These are phyloP conservation scores for Suillus placidus DNA, from an alignment of 768 basidiomycete species.

Conservation along the genomic window DNA sequence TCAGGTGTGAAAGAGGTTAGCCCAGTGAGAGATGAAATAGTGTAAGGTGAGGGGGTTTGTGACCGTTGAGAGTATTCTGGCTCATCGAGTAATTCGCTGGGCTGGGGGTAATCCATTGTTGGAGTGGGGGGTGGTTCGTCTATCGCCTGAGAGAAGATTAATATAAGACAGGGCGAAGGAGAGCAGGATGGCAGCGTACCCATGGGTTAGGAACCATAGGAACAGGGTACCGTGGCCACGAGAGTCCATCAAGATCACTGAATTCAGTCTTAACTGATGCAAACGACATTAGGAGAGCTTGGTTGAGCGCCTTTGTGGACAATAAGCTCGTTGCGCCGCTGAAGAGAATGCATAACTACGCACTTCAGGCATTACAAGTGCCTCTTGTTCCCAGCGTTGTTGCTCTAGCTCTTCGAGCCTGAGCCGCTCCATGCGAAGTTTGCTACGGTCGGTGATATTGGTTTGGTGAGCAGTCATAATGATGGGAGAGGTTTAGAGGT, in stretches of 20 bases:
- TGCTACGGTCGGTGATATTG: slow-evolving; percentile 42
- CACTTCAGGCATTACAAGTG: slow-evolving; percentile 61
- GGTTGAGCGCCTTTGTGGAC: slow-evolving; percentile 32
- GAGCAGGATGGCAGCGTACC: slow-evolving; percentile 20
- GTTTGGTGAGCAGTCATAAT: slow-evolving; percentile 18
- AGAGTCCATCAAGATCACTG: slow-evolving; percentile 60
- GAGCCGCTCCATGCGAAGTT: slow-evolving; percentile 48
- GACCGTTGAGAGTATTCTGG: slow-evolving; percentile 14
- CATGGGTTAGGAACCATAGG: slow-evolving; percentile 29
- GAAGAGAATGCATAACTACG: background rate
- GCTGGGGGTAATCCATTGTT: slow-evolving; percentile 24
- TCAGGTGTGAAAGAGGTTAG: slow-evolving; percentile 37
- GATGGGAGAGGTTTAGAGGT: background rate
- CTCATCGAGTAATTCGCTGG: slow-evolving; percentile 18
- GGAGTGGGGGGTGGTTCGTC: slow-evolving; percentile 33
- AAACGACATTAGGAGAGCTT: slow-evolving; percentile 44
- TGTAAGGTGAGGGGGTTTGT: slow-evolving; percentile 22
- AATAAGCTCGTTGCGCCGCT: background rate
- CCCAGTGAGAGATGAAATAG: slow-evolving; percentile 41
- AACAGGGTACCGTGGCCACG: slow-evolving; percentile 47
- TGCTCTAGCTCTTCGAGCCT: slow-evolving; percentile 56
- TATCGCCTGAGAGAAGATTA: slow-evolving; percentile 15
- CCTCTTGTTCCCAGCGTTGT: slow-evolving; percentile 55
- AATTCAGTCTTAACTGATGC: slow-evolving; percentile 62
- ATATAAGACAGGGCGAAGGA: background rate